Evolutionary conservation across 345 rosid species (phyloP).

Genomic region (Leavenworthia alabamica): DNA sequence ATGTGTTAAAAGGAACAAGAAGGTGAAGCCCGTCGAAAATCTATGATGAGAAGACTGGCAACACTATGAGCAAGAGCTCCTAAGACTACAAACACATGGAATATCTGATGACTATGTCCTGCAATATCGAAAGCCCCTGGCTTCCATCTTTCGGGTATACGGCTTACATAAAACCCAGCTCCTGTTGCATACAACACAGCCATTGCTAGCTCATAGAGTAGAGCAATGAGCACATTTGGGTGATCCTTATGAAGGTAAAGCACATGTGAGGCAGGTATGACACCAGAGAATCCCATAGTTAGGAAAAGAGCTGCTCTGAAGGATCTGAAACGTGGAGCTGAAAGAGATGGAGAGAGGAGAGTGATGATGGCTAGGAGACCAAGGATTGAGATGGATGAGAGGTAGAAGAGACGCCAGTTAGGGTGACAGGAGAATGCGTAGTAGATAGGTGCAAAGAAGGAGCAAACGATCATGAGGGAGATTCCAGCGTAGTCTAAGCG

Average conservation of each 20-base stretch:
- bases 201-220: conserved; percentile 72
- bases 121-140: conserved; percentile 92
- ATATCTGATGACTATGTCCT: conserved; percentile 96
- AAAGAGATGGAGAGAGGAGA: conserved; percentile 64
- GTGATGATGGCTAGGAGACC: conserved; percentile 70
- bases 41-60: conserved; percentile 67
- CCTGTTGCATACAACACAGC: conserved; percentile 64
- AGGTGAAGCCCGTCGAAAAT: conserved; percentile 65
- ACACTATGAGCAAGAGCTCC: conserved; percentile 81
- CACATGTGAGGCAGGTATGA: conserved; percentile 72
- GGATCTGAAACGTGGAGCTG: conserved; percentile 53
- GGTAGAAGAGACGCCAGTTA: conserved; percentile 50
- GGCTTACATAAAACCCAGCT: conserved; percentile 54
- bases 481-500: conserved; percentile 92
- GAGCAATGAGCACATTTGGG: conserved; percentile 49
- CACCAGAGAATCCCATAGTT: conserved; percentile 82
- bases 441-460: conserved; percentile 86
- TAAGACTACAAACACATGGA: conserved; percentile 81
- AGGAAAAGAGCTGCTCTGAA: conserved; percentile 74
- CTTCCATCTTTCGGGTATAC: conserved; percentile 87
- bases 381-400: conserved; percentile 53
- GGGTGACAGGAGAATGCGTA: conserved; percentile 78
- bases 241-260: conserved; percentile 61
- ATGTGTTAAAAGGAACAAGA: conserved; percentile 34
- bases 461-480: conserved; percentile 82